phyloP scores from a whole-genome alignment of 2,329 filamentous ascomycete species.

The Ophiognomonia clavigignenti-juglandacearum region DNA sequence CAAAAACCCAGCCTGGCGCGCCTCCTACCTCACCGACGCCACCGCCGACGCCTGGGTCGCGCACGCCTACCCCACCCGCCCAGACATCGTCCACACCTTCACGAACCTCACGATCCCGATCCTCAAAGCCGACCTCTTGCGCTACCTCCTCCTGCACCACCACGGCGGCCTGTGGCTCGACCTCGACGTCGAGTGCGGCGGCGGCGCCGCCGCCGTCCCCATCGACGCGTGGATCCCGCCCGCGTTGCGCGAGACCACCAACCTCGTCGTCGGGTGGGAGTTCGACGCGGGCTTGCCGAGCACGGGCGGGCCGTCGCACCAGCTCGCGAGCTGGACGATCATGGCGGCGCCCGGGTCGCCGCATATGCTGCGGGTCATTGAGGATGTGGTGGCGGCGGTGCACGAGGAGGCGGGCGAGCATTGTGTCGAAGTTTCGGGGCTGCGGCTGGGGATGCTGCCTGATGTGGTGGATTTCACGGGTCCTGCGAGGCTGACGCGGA shows the following conservation, averaged over 20 bases:
- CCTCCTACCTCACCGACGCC: no score
- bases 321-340: not conserved
- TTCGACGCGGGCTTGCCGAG: conserved; percentile 20
- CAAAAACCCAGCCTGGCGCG: no score
- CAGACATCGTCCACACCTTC: not conserved
- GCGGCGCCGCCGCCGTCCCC: conserved; percentile 40
- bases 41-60: not conserved
- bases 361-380: not conserved
- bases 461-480: no score
- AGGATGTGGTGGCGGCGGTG: not conserved
- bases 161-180: conserved; percentile 48
- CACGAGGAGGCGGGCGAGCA: no score
- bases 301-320: not conserved
- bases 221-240: conserved; percentile 31
- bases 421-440: no score
- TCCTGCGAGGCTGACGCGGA: no score
- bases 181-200: conserved; percentile 55
- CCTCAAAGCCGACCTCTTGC: conserved; percentile 22
- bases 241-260: conserved; percentile 10
- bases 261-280: conserved; percentile 28
- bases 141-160: conserved; percentile 23
- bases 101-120: not conserved
- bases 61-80: not conserved
- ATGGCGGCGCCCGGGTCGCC: not conserved
- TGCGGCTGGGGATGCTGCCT: no score